Conservation (phyloP, 1,284 basidiomycete species). For the Ustilago cynodontis region DNA sequence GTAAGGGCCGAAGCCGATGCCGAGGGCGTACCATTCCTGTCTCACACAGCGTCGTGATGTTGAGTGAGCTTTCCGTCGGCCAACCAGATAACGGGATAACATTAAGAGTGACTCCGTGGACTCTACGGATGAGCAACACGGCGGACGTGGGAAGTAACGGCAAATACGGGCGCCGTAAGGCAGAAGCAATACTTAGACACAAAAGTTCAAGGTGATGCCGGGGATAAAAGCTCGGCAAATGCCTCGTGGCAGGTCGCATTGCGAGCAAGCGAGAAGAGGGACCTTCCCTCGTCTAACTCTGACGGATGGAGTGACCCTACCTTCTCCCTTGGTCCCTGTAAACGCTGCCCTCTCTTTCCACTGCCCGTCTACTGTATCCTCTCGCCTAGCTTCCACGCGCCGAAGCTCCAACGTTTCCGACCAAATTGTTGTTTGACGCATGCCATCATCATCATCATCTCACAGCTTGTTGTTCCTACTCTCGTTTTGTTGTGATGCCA, state of each 20-base stretch:
- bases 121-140: too few species aligned
- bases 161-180: too few species aligned
- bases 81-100: too few species aligned
- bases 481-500: not conserved
- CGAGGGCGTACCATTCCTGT: not conserved
- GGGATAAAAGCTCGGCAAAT: slow-evolving; percentile 17
- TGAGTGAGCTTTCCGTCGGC: slow-evolving; percentile 5
- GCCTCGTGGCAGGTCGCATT: slow-evolving; percentile 18
- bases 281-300: slow-evolving; percentile 1
- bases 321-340: not conserved
- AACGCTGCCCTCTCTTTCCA: not conserved
- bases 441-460: slow-evolving; percentile 23
- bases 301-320: not conserved
- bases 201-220: slow-evolving; percentile 13
- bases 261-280: slow-evolving; percentile 6
- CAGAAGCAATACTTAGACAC: too few species aligned
- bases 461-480: slow-evolving; percentile 1
- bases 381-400: not conserved
- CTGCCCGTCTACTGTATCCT: not conserved
- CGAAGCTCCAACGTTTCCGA: not conserved
- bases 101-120: too few species aligned
- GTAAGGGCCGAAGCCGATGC: not conserved
- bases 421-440: not conserved
- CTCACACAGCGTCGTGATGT: not conserved
- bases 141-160: too few species aligned